Conservation (phyloP, 2,329 filamentous ascomycete genomes). For the Colletotrichum cuscutae region DNA sequence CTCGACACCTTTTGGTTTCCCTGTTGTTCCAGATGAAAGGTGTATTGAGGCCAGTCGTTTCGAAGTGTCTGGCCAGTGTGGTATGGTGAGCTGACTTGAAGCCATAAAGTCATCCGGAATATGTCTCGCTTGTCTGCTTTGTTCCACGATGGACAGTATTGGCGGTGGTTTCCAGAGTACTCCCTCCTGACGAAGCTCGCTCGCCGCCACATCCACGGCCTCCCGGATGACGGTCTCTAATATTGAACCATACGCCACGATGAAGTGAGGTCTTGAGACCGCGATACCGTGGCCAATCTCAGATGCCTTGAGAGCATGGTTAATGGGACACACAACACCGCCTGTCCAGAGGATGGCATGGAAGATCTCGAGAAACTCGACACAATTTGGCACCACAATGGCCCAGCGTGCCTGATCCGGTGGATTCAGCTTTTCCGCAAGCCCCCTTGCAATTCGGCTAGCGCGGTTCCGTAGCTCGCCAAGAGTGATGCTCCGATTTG, state of each 20-base stretch:
- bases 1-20: conserved; percentile 91
- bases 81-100: conserved; percentile 44
- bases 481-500: conserved; percentile 56
- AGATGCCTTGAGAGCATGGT: conserved; percentile 48
- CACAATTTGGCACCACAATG: conserved; percentile 55
- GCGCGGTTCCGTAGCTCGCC: conserved; percentile 53
- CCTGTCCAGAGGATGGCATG: conserved; percentile 54
- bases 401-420: conserved; percentile 51
- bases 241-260: conserved; percentile 50
- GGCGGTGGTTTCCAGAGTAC: conserved; percentile 47
- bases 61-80: conserved; percentile 47
- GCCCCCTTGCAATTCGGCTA: conserved; percentile 52
- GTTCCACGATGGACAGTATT: conserved; percentile 47
- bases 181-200: conserved; percentile 39
- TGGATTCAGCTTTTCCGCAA: conserved; percentile 45
- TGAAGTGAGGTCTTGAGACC: conserved; percentile 52
- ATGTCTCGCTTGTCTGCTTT: conserved; percentile 39
- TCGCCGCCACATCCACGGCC: conserved; percentile 45
- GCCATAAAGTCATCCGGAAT: conserved; percentile 47
- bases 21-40: conserved; percentile 77
- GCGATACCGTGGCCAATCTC: conserved; percentile 55
- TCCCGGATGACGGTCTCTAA: conserved; percentile 42
- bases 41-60: conserved; percentile 51
- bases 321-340: conserved; percentile 51
- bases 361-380: conserved; percentile 55